Conservation (phyloP, 108 stramenopile species). For the Chaetoceros muelleri region DNA sequence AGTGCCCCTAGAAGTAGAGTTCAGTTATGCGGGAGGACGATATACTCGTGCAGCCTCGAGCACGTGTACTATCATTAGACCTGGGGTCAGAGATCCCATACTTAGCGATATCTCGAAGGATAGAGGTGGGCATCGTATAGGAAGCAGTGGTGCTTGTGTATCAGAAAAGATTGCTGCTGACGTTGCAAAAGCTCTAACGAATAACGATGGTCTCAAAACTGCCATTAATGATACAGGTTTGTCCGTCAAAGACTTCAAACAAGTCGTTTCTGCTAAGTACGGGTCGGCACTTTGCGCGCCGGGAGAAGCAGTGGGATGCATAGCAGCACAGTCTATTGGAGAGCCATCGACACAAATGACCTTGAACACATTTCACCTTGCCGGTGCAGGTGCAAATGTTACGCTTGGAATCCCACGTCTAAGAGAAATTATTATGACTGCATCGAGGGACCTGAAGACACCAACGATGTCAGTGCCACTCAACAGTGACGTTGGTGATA, state of each 20-base stretch:
- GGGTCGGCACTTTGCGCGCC: slow-evolving; percentile 83
- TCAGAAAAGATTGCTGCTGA: slow-evolving; percentile 67
- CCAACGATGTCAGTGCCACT: slow-evolving; percentile 95
- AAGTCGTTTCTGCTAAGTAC: slow-evolving; percentile 87
- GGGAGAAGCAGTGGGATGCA: slow-evolving; percentile 98
- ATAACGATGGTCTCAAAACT: slow-evolving; percentile 35
- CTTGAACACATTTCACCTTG: slow-evolving; percentile 99
- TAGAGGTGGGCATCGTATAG: slow-evolving; percentile 40
- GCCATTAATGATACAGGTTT: slow-evolving; percentile 46
- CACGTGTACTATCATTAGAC: slow-evolving; percentile 48
- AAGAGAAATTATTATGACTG: slow-evolving; percentile 99
- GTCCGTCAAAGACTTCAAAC: slow-evolving; percentile 35
- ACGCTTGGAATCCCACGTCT: slow-evolving; percentile 98
- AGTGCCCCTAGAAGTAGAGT: slow-evolving; percentile 52
- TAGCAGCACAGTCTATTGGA: slow-evolving; percentile 94
- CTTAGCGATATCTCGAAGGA: slow-evolving; percentile 35
- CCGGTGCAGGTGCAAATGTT: slow-evolving; percentile 99
- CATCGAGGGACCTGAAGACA: slow-evolving; percentile 88
- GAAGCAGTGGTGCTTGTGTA: slow-evolving; percentile 74
- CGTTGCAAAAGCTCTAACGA: slow-evolving; percentile 30
- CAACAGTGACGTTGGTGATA: slow-evolving; percentile 29
- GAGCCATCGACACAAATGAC: slow-evolving; percentile 99
- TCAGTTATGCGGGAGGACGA: slow-evolving; percentile 38
- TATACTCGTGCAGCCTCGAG: slow-evolving; percentile 38
- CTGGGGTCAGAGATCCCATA: slow-evolving; percentile 66